Conservation (phyloP, 2,329 filamentous ascomycete species). For the Neopestalotiopsis rosae region DNA sequence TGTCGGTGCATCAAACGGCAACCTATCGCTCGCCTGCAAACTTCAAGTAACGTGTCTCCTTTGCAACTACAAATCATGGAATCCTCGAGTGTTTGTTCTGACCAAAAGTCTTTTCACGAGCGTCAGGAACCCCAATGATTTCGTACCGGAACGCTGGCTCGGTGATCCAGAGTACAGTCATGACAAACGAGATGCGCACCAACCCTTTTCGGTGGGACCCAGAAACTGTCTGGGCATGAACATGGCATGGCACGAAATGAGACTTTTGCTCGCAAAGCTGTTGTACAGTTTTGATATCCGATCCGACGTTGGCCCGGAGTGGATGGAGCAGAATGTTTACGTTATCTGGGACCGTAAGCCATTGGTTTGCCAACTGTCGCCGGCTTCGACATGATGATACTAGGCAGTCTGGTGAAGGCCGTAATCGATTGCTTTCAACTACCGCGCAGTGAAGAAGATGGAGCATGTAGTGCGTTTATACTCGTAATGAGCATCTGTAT, state of each 20-base stretch:
- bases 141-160: conserved; percentile 29
- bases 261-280: conserved; percentile 5
- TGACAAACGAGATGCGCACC: conserved; percentile 26
- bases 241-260: conserved; percentile 13
- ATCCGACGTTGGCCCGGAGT: conserved; percentile 5
- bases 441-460: too few species aligned
- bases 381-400: neutral
- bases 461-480: too few species aligned
- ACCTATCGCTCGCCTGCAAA: conserved; percentile 22
- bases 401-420: neutral
- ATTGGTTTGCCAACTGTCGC: neutral
- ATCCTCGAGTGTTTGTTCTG: conserved; percentile 41
- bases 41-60: conserved; percentile 21
- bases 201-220: conserved; percentile 28
- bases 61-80: conserved; percentile 45
- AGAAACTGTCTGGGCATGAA: conserved; percentile 28
- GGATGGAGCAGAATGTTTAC: conserved; percentile 13
- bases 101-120: conserved; percentile 46
- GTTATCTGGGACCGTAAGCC: conserved; percentile 13
- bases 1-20: conserved; percentile 24
- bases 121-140: conserved; percentile 27
- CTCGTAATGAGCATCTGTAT: too few species aligned
- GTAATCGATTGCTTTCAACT: too few species aligned
- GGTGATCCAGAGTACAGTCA: conserved; percentile 25
- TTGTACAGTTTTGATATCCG: conserved; percentile 7